Conservation (phyloP, 768 basidiomycete species). For the Solioccasus polychromus region DNA sequence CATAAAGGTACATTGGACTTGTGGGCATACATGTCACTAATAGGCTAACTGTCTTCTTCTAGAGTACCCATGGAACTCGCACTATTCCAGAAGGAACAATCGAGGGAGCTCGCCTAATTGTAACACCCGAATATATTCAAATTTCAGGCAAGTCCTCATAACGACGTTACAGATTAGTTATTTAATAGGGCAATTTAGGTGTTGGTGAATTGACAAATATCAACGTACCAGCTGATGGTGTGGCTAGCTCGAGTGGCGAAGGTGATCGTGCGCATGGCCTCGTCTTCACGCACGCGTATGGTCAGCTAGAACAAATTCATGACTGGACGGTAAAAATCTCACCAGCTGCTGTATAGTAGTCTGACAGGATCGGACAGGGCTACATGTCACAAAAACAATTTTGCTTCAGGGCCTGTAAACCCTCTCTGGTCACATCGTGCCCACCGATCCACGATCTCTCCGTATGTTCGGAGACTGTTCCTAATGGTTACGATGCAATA, state of each 20-base stretch:
- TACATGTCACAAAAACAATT: conserved; percentile 59
- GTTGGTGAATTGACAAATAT: conserved; percentile 62
- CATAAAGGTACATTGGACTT: conserved; percentile 32
- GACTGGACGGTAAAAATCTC: conserved; percentile 62
- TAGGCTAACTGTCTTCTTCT: neutral
- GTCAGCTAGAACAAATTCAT: conserved; percentile 52
- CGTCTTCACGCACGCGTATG: conserved; percentile 74
- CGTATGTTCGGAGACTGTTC: conserved; percentile 66
- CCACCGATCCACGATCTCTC: conserved; percentile 57
- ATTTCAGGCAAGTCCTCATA: conserved; percentile 47
- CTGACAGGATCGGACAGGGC: conserved; percentile 40
- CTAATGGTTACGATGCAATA: conserved; percentile 44
- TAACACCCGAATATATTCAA: conserved; percentile 75
- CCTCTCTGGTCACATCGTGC: conserved; percentile 47
- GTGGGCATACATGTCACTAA: neutral
- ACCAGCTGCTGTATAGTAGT: conserved; percentile 4
- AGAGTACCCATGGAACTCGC: conserved; percentile 60
- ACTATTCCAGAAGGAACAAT: conserved; percentile 74
- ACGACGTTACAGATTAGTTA: conserved; percentile 17
- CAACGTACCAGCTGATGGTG: conserved; percentile 60
- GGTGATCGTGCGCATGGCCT: conserved; percentile 65
- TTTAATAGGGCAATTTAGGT: conserved; percentile 41
- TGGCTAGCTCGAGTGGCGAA: conserved; percentile 53
- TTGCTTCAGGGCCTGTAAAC: conserved; percentile 72
- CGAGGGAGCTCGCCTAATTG: conserved; percentile 62